Percentiles rank a stretch among this genome's conserved stretches.
These are phyloP conservation scores for Piedraia hortae DNA, from an alignment of 2,329 filamentous ascomycete species.

Conservation along the genomic window DNA sequence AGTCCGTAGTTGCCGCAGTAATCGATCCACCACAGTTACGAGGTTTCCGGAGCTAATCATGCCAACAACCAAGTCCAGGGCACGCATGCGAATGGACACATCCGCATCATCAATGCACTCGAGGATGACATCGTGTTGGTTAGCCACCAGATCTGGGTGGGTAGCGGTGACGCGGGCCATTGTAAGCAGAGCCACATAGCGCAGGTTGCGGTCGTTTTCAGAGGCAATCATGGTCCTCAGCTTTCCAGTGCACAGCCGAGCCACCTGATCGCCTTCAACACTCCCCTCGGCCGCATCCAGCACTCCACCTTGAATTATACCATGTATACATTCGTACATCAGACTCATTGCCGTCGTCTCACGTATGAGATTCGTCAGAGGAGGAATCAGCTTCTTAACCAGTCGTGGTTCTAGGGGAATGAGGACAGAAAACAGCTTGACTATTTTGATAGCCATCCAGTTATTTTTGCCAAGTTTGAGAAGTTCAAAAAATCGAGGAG, in stretches of 20 bases:
- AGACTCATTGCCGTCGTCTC: constrained; percentile 96
- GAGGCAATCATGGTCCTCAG: constrained; percentile 81
- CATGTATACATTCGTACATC: constrained; percentile 93
- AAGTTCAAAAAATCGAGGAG: constrained; percentile 73
- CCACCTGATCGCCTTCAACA: constrained; percentile 70
- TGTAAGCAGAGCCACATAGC: constrained; percentile 85
- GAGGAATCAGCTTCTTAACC: constrained; percentile 71
- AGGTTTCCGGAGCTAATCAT: constrained; percentile 84
- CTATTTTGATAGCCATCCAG: constrained; percentile 99
- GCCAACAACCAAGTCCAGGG: constrained; percentile 67
- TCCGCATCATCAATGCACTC: constrained; percentile 89
- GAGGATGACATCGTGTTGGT: constrained; percentile 88
- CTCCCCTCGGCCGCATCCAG: constrained; percentile 56
- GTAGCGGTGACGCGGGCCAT: constrained; percentile 86
- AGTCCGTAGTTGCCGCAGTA: constrained; percentile 60
- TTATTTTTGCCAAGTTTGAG: constrained; percentile 84
- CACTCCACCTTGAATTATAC: constrained; percentile 90
- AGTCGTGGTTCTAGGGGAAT: constrained; percentile 79
- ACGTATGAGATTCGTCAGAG: constrained; percentile 73
- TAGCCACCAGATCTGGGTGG: constrained; percentile 63
- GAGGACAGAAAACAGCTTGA: constrained; percentile 88
- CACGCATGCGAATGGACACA: constrained; percentile 82
- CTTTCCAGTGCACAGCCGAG: constrained; percentile 73
- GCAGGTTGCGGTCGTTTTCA: constrained; percentile 81
- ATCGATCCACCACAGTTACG: constrained; percentile 52